phyloP scores from a whole-genome alignment of 116 monocot species.

The Thalassia testudinum region DNA sequence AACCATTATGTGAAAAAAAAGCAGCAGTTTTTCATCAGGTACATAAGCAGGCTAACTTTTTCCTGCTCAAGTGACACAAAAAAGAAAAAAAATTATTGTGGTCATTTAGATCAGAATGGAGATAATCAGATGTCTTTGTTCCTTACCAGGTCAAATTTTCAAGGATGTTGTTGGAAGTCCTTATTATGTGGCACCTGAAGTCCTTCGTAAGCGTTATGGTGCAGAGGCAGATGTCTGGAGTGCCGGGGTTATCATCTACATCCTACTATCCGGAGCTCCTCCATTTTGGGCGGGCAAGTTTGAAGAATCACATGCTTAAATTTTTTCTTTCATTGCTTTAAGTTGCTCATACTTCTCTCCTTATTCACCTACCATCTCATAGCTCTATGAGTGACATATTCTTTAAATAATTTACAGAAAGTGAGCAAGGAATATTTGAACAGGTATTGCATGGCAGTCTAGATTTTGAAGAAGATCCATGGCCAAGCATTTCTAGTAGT shows the following conservation, averaged over 20 bases:
- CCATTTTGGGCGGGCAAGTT: slow-evolving; percentile 88
- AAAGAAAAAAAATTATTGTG: too few relatives aligned
- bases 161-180: slow-evolving; percentile 89
- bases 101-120: too few relatives aligned
- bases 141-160: slow-evolving; percentile 56
- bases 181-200: slow-evolving; percentile 91
- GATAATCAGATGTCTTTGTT: slow-evolving; percentile 2
- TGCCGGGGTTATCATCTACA: slow-evolving; percentile 88
- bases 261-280: slow-evolving; percentile 72
- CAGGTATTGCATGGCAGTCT: slow-evolving; percentile 77
- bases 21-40: too few relatives aligned
- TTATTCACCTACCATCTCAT: too few relatives aligned
- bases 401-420: slow-evolving; percentile 24
- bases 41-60: too few relatives aligned
- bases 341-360: background rate
- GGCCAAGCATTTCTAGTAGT: slow-evolving; percentile 88
- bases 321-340: background rate
- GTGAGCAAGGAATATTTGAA: slow-evolving; percentile 91
- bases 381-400: background rate
- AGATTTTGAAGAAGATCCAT: slow-evolving; percentile 83
- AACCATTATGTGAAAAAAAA: too few relatives aligned
- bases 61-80: too few relatives aligned
- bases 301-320: too few relatives aligned
- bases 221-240: slow-evolving; percentile 86
- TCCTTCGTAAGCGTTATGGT: slow-evolving; percentile 63